These are phyloP conservation scores for Candida tallmaniae DNA, from an alignment of 805 yeast genomes.

Conservation along the genomic window DNA sequence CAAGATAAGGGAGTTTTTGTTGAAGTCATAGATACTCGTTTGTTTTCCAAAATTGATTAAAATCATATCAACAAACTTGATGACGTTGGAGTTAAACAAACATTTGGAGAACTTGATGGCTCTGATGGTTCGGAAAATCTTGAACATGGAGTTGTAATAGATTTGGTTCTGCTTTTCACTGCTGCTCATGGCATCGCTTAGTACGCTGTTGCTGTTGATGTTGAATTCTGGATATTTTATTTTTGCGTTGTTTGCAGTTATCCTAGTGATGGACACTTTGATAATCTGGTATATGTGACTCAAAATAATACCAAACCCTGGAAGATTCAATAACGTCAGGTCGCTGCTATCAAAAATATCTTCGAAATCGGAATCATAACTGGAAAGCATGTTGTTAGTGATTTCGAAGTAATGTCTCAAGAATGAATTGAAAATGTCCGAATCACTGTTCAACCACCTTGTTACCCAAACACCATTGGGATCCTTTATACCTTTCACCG, in stretches of 20 bases:
- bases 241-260: conserved; percentile 14
- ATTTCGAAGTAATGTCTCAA: conserved; percentile 51
- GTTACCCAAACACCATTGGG: conserved; percentile 61
- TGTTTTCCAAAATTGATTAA: conserved; percentile 31
- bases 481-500: conserved; percentile 47
- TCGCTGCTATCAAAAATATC: background rate
- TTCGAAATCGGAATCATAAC: background rate
- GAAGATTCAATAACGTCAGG: conserved; percentile 21
- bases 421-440: conserved; percentile 58
- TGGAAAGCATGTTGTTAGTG: conserved; percentile 7
- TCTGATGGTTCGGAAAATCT: conserved; percentile 35
- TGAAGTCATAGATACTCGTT: conserved; percentile 34
- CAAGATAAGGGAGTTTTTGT: conserved; percentile 35
- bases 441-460: conserved; percentile 54
- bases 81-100: conserved; percentile 1
- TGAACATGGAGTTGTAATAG: conserved; percentile 36
- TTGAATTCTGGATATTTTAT: conserved; percentile 9
- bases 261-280: conserved; percentile 24
- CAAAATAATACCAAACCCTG: conserved; percentile 44
- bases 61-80: conserved; percentile 26
- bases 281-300: conserved; percentile 45
- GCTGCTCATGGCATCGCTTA: background rate
- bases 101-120: conserved; percentile 24
- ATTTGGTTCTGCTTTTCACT: conserved; percentile 25
- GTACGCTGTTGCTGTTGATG: background rate